Conservation (phyloP, 805 yeast species). For the Candida patagonica region DNA sequence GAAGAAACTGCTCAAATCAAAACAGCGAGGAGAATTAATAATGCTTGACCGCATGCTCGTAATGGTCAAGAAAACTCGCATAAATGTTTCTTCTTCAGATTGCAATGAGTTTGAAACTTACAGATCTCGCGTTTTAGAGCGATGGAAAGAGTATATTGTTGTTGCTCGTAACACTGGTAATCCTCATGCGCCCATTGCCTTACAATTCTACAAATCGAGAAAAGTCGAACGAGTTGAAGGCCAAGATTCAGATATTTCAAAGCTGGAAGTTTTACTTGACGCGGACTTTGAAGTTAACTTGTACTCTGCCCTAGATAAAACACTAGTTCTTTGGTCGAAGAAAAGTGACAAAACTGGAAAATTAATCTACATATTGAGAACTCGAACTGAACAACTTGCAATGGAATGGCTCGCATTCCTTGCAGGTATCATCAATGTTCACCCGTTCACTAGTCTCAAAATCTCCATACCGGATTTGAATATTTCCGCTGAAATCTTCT, state of each 20-base stretch:
- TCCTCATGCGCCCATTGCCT: constrained; percentile 39
- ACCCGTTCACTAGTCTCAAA: constrained; percentile 24
- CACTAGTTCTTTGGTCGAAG: constrained; percentile 42
- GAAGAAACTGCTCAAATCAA: constrained; percentile 10
- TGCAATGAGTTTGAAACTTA: constrained; percentile 43
- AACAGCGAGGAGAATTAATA: constrained; percentile 48
- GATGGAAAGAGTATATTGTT: constrained; percentile 75
- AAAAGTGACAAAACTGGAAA: constrained; percentile 14
- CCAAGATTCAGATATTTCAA: constrained; percentile 14
- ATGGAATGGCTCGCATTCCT: constrained; percentile 58
- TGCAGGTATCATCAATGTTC: constrained; percentile 35
- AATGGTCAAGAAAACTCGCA: constrained; percentile 37
- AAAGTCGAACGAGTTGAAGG: constrained; percentile 26
- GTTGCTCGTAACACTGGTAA: constrained; percentile 59
- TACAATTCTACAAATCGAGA: constrained; percentile 53
- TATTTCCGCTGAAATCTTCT: constrained; percentile 34
- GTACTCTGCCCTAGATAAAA: constrained; percentile 61
- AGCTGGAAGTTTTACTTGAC: constrained; percentile 19
- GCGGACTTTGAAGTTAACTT: constrained; percentile 36
- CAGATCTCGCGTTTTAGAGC: constrained; percentile 49
- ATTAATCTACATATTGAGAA: constrained; percentile 44
- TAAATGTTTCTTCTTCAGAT: constrained; percentile 23
- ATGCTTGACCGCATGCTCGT: constrained; percentile 63
- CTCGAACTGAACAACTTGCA: constrained; percentile 45
- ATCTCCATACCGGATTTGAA: constrained; percentile 40